Conservation (phyloP, 192 early-diverging fungal species). For the Chytriomyces sp. region DNA sequence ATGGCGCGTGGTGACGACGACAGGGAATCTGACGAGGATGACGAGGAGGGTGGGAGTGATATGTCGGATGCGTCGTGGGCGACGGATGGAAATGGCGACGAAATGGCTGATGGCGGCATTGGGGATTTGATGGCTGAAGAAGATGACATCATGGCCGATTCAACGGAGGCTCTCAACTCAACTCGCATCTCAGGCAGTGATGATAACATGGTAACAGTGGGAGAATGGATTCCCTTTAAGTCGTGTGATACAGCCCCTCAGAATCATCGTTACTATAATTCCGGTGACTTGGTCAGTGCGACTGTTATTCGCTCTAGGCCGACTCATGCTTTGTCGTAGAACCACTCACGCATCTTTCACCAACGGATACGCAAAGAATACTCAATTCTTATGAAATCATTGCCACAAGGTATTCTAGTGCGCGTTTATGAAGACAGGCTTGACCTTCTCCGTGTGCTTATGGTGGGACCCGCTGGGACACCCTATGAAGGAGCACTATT, state of each 20-base stretch:
- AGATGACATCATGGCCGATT: slow-evolving; percentile 33
- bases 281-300: slow-evolving; percentile 22
- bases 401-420: slow-evolving; percentile 63
- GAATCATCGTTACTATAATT: slow-evolving; percentile 9
- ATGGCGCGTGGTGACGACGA: slow-evolving; percentile 24
- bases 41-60: background rate
- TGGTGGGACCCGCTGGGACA: slow-evolving; percentile 59
- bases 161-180: slow-evolving; percentile 32
- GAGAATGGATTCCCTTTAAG: slow-evolving; percentile 10
- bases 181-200: background rate
- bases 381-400: slow-evolving; percentile 42
- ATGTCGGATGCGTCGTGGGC: background rate
- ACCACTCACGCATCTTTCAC: background rate
- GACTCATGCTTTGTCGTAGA: background rate
- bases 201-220: background rate
- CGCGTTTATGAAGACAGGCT: slow-evolving; percentile 58
- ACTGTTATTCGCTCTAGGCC: background rate
- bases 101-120: slow-evolving; percentile 27
- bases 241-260: slow-evolving; percentile 1
- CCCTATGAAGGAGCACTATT: slow-evolving; percentile 63
- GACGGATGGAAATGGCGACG: slow-evolving; percentile 22
- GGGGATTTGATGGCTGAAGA: slow-evolving; percentile 32
- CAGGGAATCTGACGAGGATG: background rate
- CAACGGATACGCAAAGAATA: slow-evolving; percentile 39
- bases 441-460: slow-evolving; percentile 58